Percentiles rank a stretch among this genome's conserved stretches.
Evolutionary conservation across 2,329 filamentous ascomycete genomes (phyloP).

Genomic region (Aspergillus hiratsukae): DNA sequence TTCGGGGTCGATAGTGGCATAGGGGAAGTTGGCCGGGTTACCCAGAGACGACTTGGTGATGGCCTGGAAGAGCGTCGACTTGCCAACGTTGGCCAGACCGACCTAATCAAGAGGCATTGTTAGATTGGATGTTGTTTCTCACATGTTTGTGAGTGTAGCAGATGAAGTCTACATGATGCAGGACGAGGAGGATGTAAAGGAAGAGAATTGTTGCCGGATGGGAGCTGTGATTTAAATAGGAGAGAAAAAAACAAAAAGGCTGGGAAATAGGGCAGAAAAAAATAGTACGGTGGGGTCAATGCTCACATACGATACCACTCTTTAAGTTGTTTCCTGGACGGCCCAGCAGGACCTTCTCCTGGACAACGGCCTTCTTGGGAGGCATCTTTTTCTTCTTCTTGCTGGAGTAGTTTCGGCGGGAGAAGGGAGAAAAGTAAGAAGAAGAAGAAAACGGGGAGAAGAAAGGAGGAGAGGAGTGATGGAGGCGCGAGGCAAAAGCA

Average conservation of each 20-base stretch:
- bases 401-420: constrained; percentile 50
- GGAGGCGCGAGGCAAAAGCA: constrained; percentile 44
- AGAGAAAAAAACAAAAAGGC: constrained; percentile 22
- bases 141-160: neutral
- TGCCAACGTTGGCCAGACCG: constrained; percentile 97
- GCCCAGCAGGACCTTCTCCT: constrained; percentile 96
- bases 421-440: constrained; percentile 24
- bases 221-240: constrained; percentile 4
- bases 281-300: constrained; percentile 31
- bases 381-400: constrained; percentile 72
- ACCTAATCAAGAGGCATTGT: constrained; percentile 55
- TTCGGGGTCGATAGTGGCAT: constrained; percentile 98
- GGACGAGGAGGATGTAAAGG: constrained; percentile 6
- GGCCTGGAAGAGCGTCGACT: constrained; percentile 98
- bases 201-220: neutral
- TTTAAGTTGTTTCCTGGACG: constrained; percentile 97
- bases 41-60: constrained; percentile 97
- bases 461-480: constrained; percentile 27
- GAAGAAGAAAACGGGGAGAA: constrained; percentile 51
- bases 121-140: constrained; percentile 6
- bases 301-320: constrained; percentile 91
- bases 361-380: constrained; percentile 85
- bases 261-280: constrained; percentile 24
- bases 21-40: constrained; percentile 99
- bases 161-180: constrained; percentile 4